Percentiles rank a stretch among this genome's conserved stretches.
phyloP scores from a whole-genome alignment of 2,329 filamentous ascomycete species.

The Knufia petricola region DNA sequence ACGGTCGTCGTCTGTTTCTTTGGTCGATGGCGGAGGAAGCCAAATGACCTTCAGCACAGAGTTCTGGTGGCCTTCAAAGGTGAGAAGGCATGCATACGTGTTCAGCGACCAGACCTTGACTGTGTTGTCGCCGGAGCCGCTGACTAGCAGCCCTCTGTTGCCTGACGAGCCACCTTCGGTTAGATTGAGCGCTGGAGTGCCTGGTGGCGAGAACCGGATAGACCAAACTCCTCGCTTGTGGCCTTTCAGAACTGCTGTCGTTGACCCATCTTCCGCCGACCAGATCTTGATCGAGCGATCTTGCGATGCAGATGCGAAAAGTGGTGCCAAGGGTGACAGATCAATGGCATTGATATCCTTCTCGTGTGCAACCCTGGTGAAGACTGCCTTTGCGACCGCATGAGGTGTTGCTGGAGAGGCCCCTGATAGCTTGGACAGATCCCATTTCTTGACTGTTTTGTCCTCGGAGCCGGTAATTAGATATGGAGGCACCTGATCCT shows the following conservation, averaged over 20 bases:
- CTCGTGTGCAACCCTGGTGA: conserved; percentile 91
- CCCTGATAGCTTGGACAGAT: conserved; percentile 55
- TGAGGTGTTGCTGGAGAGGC: conserved; percentile 32
- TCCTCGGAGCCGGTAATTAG: conserved; percentile 90
- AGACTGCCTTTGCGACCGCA: conserved; percentile 48
- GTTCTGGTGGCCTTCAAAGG: conserved; percentile 93
- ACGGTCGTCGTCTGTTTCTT: conserved; percentile 28
- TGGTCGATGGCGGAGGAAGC: conserved; percentile 49
- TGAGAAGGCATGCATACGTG: conserved; percentile 85
- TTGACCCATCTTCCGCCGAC: conserved; percentile 80
- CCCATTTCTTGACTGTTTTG: conserved; percentile 90
- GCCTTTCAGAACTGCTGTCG: conserved; percentile 80
- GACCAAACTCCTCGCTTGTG: conserved; percentile 96
- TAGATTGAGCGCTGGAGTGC: conserved; percentile 62
- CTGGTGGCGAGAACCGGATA: conserved; percentile 74
- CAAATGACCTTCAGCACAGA: conserved; percentile 89
- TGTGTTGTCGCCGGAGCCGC: conserved; percentile 91
- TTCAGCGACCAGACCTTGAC: conserved; percentile 89
- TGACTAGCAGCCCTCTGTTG: conserved; percentile 72
- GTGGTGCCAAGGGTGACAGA: conserved; percentile 59
- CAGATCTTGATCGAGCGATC: conserved; percentile 97
- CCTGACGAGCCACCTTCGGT: conserved; percentile 61
- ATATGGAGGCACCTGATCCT: conserved; percentile 74
- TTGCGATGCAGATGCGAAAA: conserved; percentile 94
- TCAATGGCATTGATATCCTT: conserved; percentile 98